phyloP scores from a whole-genome alignment of 2,329 filamentous ascomycete species.

The Cladosporium austrohemisphaericum region DNA sequence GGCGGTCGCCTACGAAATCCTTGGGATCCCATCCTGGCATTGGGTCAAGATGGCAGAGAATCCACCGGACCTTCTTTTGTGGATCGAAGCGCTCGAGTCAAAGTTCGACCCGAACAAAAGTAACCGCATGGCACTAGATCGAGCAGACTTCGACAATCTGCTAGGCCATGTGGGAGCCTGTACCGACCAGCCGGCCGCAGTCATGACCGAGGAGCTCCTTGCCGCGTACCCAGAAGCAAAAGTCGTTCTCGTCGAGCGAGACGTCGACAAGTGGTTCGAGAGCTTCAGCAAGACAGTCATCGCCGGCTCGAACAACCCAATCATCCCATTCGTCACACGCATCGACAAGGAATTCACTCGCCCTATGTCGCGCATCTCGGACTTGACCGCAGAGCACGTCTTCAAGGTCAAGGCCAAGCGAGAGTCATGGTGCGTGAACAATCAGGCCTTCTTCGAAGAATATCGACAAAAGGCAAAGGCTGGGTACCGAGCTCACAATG shows the following conservation, averaged over 20 bases:
- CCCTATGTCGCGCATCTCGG: not conserved
- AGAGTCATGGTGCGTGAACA: not conserved
- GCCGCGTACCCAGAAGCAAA: conserved; percentile 24
- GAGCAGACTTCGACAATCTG: conserved; percentile 48
- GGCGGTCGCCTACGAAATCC: conserved; percentile 8
- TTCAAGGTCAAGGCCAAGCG: conserved; percentile 1
- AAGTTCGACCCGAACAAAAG: conserved; percentile 15
- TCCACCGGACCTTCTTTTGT: conserved; percentile 16
- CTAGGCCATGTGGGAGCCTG: conserved; percentile 53
- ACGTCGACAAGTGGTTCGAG: conserved; percentile 36
- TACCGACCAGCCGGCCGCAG: conserved; percentile 17
- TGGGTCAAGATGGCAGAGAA: conserved; percentile 18
- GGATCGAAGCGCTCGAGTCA: conserved; percentile 17
- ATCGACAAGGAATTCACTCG: not conserved
- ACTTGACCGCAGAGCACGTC: not conserved
- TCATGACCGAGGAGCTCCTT: conserved; percentile 21
- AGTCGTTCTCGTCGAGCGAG: conserved; percentile 51
- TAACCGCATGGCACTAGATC: conserved; percentile 3
- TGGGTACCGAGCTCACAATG: conserved; percentile 11
- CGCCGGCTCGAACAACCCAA: not conserved
- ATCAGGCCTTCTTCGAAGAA: not conserved
- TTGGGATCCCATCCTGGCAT: conserved; percentile 15
- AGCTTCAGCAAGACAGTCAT: conserved; percentile 2
- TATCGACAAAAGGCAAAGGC: conserved; percentile 4
- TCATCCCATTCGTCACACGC: not conserved